Evolutionary conservation across 768 basidiomycete species (phyloP).

Genomic region (Xanthoconium stramineum): DNA sequence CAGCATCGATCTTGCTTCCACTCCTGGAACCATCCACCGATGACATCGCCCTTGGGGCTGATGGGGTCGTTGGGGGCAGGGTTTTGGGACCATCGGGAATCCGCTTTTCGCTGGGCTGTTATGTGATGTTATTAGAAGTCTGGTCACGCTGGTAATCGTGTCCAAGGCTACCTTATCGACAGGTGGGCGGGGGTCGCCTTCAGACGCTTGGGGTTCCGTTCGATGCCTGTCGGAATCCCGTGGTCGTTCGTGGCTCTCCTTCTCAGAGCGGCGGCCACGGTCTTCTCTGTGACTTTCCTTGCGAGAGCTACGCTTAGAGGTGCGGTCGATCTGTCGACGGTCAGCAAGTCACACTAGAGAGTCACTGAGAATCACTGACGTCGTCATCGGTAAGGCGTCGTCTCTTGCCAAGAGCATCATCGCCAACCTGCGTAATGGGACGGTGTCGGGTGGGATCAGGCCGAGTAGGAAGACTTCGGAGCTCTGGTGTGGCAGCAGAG

Average conservation of each 20-base stretch:
- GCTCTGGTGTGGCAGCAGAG: conserved; percentile 39
- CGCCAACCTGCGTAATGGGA: conserved; percentile 38
- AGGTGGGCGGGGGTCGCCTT: conserved; percentile 47
- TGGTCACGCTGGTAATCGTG: neutral
- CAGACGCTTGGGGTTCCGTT: conserved; percentile 57
- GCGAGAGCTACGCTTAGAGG: conserved; percentile 77
- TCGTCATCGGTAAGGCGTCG: conserved; percentile 70
- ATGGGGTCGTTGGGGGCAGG: conserved; percentile 58
- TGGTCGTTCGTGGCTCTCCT: conserved; percentile 62
- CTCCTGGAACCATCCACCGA: conserved; percentile 41
- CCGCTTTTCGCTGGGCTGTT: conserved; percentile 53
- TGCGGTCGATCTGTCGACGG: conserved; percentile 57
- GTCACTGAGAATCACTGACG: conserved; percentile 39
- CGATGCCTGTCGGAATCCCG: conserved; percentile 67
- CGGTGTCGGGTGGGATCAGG: conserved; percentile 61
- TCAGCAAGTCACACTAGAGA: conserved; percentile 10
- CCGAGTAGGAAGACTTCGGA: conserved; percentile 54
- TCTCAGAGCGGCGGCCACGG: conserved; percentile 63
- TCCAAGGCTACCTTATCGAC: conserved; percentile 57
- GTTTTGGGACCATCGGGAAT: conserved; percentile 52
- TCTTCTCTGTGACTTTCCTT: conserved; percentile 79
- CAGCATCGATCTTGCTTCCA: conserved; percentile 38
- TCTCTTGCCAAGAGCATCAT: conserved; percentile 73
- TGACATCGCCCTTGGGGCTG: conserved; percentile 71
- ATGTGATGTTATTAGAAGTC: conserved; percentile 5